phyloP scores from a whole-genome alignment of 2,329 filamentous ascomycete species.

The Emericellopsis cladophorae region DNA sequence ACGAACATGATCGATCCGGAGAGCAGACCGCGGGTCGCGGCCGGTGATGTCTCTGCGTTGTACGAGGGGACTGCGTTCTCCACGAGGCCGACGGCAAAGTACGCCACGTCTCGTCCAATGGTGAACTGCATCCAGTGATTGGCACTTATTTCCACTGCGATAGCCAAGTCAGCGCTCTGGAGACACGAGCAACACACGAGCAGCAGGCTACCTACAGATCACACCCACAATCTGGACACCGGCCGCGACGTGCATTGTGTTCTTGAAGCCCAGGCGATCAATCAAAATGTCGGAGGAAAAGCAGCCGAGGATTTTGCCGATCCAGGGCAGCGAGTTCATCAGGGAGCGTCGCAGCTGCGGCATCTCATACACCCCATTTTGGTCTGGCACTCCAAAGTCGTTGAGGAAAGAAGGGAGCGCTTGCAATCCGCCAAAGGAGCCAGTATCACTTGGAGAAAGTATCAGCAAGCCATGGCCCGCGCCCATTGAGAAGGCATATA shows the following conservation, averaged over 20 bases:
- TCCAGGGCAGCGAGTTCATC: constrained; percentile 3
- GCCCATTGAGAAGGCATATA: background rate
- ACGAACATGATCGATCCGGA: constrained; percentile 2
- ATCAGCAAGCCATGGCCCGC: background rate
- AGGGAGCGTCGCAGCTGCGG: background rate
- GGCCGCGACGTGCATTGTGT: background rate
- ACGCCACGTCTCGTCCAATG: constrained; percentile 2
- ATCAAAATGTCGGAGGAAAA: constrained; percentile 1
- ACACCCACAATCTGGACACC: constrained; percentile 3
- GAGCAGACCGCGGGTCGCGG: constrained; percentile 2
- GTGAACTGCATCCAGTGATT: constrained; percentile 2
- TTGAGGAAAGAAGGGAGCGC: constrained; percentile 2
- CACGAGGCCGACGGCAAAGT: constrained; percentile 2
- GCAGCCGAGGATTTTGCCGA: constrained; percentile 3
- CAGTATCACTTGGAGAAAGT: background rate
- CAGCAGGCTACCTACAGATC: background rate
- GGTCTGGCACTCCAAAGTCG: constrained; percentile 1
- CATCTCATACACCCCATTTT: background rate
- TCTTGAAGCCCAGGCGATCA: constrained; percentile 1
- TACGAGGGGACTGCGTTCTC: constrained; percentile 3
- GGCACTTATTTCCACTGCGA: constrained; percentile 1
- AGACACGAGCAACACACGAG: background rate
- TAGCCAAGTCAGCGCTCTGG: background rate
- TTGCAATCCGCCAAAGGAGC: constrained; percentile 2
- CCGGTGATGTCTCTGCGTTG: constrained; percentile 4